These are phyloP conservation scores for Phragmites australis DNA, from an alignment of 176 grass and related monocot genomes.

Conservation along the genomic window DNA sequence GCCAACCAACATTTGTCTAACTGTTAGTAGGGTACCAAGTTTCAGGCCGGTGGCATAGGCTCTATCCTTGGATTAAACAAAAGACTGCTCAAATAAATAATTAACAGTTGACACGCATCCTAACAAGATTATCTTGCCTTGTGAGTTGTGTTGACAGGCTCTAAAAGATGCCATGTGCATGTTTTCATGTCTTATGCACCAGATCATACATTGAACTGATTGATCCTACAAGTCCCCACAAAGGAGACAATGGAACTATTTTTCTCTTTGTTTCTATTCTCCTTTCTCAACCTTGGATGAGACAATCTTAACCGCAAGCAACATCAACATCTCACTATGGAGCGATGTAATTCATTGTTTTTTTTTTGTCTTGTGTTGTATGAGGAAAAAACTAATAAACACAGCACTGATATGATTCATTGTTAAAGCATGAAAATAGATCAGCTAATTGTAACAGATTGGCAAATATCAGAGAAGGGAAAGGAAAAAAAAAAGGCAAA, in stretches of 20 bases:
- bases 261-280: background rate
- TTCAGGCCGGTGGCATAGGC: conserved; percentile 4
- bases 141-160: conserved; percentile 29
- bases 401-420: conserved; percentile 20
- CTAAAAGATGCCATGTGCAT: conserved; percentile 31
- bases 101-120: conserved; percentile 28
- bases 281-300: conserved; percentile 14
- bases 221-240: conserved; percentile 13
- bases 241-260: background rate
- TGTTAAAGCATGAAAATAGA: conserved; percentile 29
- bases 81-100: conserved; percentile 25
- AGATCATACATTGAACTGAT: conserved; percentile 40
- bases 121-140: conserved; percentile 26
- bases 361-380: background rate
- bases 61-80: conserved; percentile 29
- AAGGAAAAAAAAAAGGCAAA: conserved; percentile 26
- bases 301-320: conserved; percentile 19
- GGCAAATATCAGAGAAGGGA: conserved; percentile 27
- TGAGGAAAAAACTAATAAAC: background rate
- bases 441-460: conserved; percentile 16
- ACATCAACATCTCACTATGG: conserved; percentile 4
- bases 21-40: conserved; percentile 31
- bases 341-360: conserved; percentile 14
- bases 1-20: conserved; percentile 18
- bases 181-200: conserved; percentile 30